Conservation (phyloP, 495 filamentous ascomycete species). For the Choiromyces venosus region DNA sequence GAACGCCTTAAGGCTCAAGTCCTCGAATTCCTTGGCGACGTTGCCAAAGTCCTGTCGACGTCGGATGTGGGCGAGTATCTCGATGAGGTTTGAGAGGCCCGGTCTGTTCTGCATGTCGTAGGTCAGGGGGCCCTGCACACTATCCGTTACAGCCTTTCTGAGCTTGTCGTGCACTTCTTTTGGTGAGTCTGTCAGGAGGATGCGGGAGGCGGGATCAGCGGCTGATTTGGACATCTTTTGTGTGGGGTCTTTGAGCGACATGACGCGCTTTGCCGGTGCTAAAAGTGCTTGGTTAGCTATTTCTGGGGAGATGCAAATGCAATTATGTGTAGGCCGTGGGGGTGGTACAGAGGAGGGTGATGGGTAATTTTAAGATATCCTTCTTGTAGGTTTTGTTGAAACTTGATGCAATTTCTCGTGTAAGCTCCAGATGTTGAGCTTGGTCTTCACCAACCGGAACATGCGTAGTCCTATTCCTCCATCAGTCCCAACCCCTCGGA, state of each 20-base stretch:
- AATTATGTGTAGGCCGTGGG: constrained; percentile 7
- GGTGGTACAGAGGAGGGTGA: constrained; percentile 67
- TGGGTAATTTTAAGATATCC: constrained; percentile 58
- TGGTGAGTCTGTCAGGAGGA: constrained; percentile 68
- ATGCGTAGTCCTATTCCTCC: constrained; percentile 64
- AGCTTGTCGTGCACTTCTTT: constrained; percentile 62
- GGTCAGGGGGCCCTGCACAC: constrained; percentile 50
- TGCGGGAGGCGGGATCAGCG: constrained; percentile 57
- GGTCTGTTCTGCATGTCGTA: constrained; percentile 68
- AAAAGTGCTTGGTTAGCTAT: background rate
- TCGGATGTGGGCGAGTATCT: constrained; percentile 65
- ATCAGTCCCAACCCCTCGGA: constrained; percentile 29
- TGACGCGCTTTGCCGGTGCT: constrained; percentile 75
- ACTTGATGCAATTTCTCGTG: constrained; percentile 70
- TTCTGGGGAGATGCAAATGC: background rate
- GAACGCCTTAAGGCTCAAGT: constrained; percentile 54
- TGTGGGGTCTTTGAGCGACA: constrained; percentile 72
- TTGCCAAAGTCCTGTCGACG: constrained; percentile 48
- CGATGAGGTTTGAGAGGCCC: constrained; percentile 79
- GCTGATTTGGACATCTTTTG: constrained; percentile 94
- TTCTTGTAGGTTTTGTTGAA: constrained; percentile 70
- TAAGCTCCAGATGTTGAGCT: constrained; percentile 86
- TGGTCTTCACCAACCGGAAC: constrained; percentile 96
- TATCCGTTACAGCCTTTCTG: constrained; percentile 71
- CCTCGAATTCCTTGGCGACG: constrained; percentile 53